Evolutionary conservation across 2,329 filamentous ascomycete species (phyloP), one percentile per base, ranked within the genome.

Genomic region (Aspergillus sp.): DNA sequence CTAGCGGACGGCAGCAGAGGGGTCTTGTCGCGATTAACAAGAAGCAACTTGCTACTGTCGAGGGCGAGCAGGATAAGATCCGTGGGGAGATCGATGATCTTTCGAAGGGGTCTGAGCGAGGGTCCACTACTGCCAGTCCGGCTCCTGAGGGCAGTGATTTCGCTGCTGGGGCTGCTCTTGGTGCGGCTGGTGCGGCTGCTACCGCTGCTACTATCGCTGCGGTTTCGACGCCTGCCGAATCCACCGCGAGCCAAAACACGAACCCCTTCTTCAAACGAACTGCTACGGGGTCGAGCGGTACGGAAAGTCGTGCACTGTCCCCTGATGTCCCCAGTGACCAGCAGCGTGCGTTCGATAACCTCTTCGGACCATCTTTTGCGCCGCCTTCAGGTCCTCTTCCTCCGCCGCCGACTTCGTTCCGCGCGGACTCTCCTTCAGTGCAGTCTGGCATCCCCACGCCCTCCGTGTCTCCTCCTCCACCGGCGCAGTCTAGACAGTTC

Each of bases 11-110:
- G 38, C 93, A 97, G 66, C 90, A 97, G 63, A 97, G 94, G 72
- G 93, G 93, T 12, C 76, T 97, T 54, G 91, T 94, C 29, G 90
- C 93, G 39, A 98, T 98, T 71, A 96, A 96, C 72, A 97, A 94
- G 76, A 98, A 98, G 73, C 93, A 98, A 70, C 74, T 97, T 50
- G 81, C 85, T 33, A 96, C 90, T 1, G 88, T 85, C 48, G 93
- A 98, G 67, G 80, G 80, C 42, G 91, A 97, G 65, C 81, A 87
- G 30, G 91, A 97, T 50, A 91, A 88, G 73, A 74, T 95, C 35
- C 90, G 89, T 71, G 73, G 75, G 1, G 91, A 97, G 65, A 83
- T 85, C 40, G 83, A 83, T 40, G 48, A 82, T 81, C 44, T 77
- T 84, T 53, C 77, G 70, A 64, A 84, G 76, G 74, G 79, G 72